Evolutionary conservation across 176 grass and related monocot genomes (phyloP).

Genomic region (Oryza nivara): DNA sequence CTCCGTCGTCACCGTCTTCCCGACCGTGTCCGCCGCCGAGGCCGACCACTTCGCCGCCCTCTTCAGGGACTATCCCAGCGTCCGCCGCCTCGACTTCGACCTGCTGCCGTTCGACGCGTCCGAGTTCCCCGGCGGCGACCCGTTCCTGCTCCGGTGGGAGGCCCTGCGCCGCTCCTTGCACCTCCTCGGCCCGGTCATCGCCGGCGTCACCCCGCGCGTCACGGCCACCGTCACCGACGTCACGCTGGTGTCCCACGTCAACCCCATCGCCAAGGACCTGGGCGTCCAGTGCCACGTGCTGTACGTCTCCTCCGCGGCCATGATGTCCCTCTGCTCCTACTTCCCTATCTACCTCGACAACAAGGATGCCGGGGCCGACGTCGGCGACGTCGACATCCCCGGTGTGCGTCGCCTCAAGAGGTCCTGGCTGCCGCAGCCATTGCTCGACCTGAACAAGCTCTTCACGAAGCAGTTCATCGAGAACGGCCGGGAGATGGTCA

Average conservation of each 20-base stretch:
- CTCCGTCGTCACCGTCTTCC: constrained; percentile 61
- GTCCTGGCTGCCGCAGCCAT: constrained; percentile 18
- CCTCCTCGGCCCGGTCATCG: constrained; percentile 43
- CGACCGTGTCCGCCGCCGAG: constrained; percentile 62
- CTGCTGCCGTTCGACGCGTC: constrained; percentile 39
- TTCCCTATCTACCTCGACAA: constrained; percentile 38
- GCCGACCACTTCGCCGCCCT: constrained; percentile 30
- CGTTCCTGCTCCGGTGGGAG: constrained; percentile 61
- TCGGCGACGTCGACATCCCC: constrained; percentile 56
- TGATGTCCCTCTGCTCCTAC: constrained; percentile 60
- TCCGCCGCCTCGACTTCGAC: constrained; percentile 59
- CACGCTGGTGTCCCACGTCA: constrained; percentile 24
- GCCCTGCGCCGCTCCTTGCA: constrained; percentile 54
- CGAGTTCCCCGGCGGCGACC: constrained; percentile 41
- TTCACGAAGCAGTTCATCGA: constrained; percentile 65
- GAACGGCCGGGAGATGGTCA: constrained; percentile 35
- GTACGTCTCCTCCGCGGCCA: constrained; percentile 54
- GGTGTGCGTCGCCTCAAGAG: constrained; percentile 30
- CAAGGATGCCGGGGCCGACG: neutral
- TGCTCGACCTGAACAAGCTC: constrained; percentile 46
- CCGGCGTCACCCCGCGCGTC: constrained; percentile 20
- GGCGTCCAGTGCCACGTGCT: constrained; percentile 56
- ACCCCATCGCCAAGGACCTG: constrained; percentile 37
- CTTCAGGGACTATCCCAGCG: constrained; percentile 42
- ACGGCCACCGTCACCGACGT: constrained; percentile 55